Base-by-base conservation (phyloP, 805 yeast species). In the Pichia heedii region DNA sequence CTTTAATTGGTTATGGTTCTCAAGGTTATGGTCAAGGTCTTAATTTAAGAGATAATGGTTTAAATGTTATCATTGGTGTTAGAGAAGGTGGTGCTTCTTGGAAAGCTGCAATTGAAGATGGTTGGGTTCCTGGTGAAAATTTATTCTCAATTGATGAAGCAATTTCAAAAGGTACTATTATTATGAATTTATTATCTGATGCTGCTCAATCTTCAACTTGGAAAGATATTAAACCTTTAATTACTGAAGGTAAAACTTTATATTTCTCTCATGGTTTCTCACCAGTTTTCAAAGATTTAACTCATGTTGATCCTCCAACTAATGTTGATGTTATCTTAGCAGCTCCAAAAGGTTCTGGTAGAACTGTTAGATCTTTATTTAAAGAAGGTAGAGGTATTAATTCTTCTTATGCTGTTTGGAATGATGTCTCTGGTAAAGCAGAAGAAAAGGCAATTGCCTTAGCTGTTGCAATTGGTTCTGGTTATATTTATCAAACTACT, bases 1-100 rank as follows among this genome's bases (percentile, higher is more conserved):
- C 98, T 56, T 73, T 93, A 64, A 89, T 93, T 58, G 98, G 98
- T 72, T 93, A 93, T 81, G 98, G 98, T 67, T 90, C 98, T 56
- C 98, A 93, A 76, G 98, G 98, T 78, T 90, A 93, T 79, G 98
- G 98, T 68, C 98, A 93, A 77, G 97, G 97, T 73, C 81, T 93
- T 61, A 93, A 93, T 88, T 75, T 94, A 76, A 86, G 98, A 76
- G 98, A 93, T 79, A 90, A 93, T 64, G 98, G 98, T 71, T 71
- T 93, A 65, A 90, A 90, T 69, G 98, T 90, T 59, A 85, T 93
- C 67, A 76, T 93, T 58, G 98, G 98, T 81, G 98, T 93, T 62
- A 81, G 98, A 73, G 87, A 93, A 79, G 71, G 86, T 66, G 98
- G 98, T 77, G 93, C 96, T 55, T 93, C 97, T 47, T 93, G 98